These are phyloP conservation scores for Aureobasidium pullulans DNA, from an alignment of 2,329 filamentous ascomycete species.

Conservation along the genomic window DNA sequence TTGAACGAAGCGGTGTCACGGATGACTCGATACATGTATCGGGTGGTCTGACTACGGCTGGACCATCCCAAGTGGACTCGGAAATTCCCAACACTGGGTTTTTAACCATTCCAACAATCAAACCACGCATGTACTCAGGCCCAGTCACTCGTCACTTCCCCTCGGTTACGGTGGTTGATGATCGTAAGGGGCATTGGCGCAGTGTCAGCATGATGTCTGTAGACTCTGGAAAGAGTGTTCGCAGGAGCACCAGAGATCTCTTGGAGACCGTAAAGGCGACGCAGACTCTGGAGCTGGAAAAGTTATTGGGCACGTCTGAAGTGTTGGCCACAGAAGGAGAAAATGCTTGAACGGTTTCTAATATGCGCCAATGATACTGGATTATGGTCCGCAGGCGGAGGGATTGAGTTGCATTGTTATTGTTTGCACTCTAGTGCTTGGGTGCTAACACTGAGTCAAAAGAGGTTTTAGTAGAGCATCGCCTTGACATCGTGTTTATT, in stretches of 20 bases:
- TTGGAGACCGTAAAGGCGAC: constrained; percentile 12
- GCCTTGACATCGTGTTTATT: too few relatives aligned
- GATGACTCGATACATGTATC: not conserved
- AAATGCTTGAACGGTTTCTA: not conserved
- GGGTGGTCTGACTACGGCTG: not conserved
- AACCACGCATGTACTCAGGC: not conserved
- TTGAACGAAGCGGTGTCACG: not conserved
- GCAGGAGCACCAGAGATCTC: constrained; percentile 16
- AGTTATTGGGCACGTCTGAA: constrained; percentile 9
- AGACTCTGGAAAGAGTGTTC: constrained; percentile 13
- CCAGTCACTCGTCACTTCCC: constrained; percentile 21
- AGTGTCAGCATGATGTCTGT: constrained; percentile 24
- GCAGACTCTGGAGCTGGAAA: constrained; percentile 11
- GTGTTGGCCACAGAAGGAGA: not conserved
- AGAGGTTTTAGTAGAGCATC: too few relatives aligned
- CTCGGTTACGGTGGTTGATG: constrained; percentile 27
- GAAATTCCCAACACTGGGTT: not conserved
- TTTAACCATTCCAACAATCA: not conserved
- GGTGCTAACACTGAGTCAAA: too few relatives aligned
- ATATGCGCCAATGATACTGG: not conserved
- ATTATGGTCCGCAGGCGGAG: too few relatives aligned
- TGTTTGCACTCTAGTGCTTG: too few relatives aligned
- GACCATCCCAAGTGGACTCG: not conserved
- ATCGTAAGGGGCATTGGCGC: constrained; percentile 24
- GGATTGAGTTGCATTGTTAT: too few relatives aligned